A percentile compares a stretch with the other conserved stretches of the same genome.
Evolutionary conservation across 805 yeast genomes (phyloP).

Genomic region (Barnettozyma siamensis): DNA sequence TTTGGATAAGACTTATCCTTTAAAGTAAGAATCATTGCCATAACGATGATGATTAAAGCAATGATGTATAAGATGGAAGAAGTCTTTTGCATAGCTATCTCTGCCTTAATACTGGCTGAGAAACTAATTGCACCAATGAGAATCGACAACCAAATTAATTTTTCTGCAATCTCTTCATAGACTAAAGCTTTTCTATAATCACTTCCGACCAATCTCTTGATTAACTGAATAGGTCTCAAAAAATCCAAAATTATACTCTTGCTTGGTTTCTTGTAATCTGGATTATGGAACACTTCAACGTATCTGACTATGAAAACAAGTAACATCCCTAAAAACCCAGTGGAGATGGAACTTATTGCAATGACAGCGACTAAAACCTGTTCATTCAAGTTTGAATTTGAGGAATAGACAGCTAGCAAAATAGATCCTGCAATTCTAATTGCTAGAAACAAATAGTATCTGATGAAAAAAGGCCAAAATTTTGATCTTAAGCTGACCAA

Average conservation of each 20-base stretch:
- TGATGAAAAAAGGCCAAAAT: constrained; percentile 3
- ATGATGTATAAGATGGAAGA: neutral
- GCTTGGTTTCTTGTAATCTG: neutral
- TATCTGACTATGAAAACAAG: constrained; percentile 2
- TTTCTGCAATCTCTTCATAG: constrained; percentile 4
- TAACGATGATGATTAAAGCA: neutral
- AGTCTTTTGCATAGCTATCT: constrained; percentile 1
- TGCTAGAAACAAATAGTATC: constrained; percentile 1
- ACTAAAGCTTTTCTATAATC: constrained; percentile 3
- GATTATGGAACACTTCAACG: constrained; percentile 6
- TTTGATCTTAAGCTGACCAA: neutral
- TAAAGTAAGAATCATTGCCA: neutral
- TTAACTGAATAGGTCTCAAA: neutral
- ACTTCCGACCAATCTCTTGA: neutral
- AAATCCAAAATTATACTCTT: neutral
- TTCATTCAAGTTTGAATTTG: neutral
- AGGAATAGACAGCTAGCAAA: neutral
- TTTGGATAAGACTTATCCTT: neutral
- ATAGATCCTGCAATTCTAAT: constrained; percentile 3
- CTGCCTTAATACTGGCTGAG: neutral
- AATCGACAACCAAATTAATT: constrained; percentile 2
- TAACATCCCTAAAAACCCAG: constrained; percentile 6
- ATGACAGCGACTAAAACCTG: constrained; percentile 2
- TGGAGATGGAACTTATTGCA: constrained; percentile 2
- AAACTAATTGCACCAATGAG: constrained; percentile 4